Evolutionary conservation across 768 basidiomycete genomes (phyloP).

Genomic region (Chalciporus sphaerocephalus): DNA sequence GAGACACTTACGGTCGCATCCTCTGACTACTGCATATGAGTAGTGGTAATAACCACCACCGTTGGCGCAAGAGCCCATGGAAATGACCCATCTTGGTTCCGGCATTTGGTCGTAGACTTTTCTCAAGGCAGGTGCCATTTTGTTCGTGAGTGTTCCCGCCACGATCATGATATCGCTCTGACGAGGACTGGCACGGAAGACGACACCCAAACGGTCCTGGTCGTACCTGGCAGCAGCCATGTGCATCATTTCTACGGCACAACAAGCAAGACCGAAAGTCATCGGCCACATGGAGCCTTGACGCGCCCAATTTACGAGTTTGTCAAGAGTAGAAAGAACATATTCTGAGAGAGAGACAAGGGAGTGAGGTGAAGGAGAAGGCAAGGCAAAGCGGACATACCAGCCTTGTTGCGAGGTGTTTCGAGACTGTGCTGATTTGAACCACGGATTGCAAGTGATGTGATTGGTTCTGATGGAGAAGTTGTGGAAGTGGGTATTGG

Average conservation of each 20-base stretch:
- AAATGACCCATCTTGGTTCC: constrained; percentile 99
- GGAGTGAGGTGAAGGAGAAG: constrained; percentile 1
- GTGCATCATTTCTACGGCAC: constrained; percentile 99
- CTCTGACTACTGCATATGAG: constrained; percentile 97
- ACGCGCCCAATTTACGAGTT: constrained; percentile 94
- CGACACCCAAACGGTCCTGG: constrained; percentile 93
- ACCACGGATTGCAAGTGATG: constrained; percentile 67
- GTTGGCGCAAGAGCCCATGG: constrained; percentile 99
- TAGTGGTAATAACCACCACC: constrained; percentile 98
- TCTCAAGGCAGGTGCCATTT: constrained; percentile 97
- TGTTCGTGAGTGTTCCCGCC: constrained; percentile 97
- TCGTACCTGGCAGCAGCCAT: constrained; percentile 99
- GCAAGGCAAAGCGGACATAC: constrained; percentile 38
- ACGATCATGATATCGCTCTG: constrained; percentile 99
- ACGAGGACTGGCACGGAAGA: constrained; percentile 98
- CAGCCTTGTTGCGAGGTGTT: constrained; percentile 85
- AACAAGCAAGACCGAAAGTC: constrained; percentile 98
- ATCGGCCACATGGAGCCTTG: constrained; percentile 99
- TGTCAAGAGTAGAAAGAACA: constrained; percentile 93
- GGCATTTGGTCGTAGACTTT: constrained; percentile 99
- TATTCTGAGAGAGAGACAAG: constrained; percentile 61
- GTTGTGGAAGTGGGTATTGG: constrained; percentile 41
- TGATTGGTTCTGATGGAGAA: constrained; percentile 52
- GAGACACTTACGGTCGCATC: constrained; percentile 79
- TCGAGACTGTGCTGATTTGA: constrained; percentile 85